These are phyloP conservation scores for Candida insectorum DNA, from an alignment of 805 yeast species.

Conservation along the genomic window DNA sequence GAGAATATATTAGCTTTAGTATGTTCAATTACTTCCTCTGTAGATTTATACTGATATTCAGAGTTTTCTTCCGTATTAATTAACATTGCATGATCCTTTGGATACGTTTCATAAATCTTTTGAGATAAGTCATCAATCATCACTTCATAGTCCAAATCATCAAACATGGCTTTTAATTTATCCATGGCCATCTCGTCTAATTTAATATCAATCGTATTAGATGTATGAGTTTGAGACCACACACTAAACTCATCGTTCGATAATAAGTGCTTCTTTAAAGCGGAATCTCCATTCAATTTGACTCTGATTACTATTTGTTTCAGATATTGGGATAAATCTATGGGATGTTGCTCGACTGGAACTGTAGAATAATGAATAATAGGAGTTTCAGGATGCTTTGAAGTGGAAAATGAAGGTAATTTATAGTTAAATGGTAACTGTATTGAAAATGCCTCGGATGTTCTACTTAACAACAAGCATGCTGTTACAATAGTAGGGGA, in stretches of 20 bases:
- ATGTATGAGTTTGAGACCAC: conserved; percentile 9
- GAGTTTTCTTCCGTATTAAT: conserved; percentile 2
- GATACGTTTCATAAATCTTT: conserved; percentile 53
- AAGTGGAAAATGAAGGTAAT: too few species aligned
- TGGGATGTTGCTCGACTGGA: conserved; percentile 19
- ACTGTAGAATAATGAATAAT: conserved; percentile 8
- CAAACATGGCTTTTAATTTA: conserved; percentile 6
- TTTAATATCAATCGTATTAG: conserved; percentile 15
- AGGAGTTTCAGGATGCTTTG: background rate
- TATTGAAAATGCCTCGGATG: too few species aligned
- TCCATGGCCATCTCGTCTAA: conserved; percentile 5
- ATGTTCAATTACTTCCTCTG: conserved; percentile 14
- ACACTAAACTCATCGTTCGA: conserved; percentile 2
- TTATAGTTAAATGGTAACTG: too few species aligned
- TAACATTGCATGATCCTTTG: conserved; percentile 19
- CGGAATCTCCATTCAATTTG: conserved; percentile 16
- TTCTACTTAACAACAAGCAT: background rate
- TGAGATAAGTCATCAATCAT: conserved; percentile 58
- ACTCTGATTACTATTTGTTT: conserved; percentile 46
- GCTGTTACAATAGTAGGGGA: too few species aligned
- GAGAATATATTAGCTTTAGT: conserved; percentile 17
- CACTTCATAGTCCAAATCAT: conserved; percentile 27
- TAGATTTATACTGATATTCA: conserved; percentile 9
- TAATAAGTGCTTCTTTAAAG: conserved; percentile 17
- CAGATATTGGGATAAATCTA: conserved; percentile 37